A percentile compares a stretch with the other conserved stretches of the same genome.
Conservation (phyloP, 768 basidiomycete species). For the Vararia minispora region DNA sequence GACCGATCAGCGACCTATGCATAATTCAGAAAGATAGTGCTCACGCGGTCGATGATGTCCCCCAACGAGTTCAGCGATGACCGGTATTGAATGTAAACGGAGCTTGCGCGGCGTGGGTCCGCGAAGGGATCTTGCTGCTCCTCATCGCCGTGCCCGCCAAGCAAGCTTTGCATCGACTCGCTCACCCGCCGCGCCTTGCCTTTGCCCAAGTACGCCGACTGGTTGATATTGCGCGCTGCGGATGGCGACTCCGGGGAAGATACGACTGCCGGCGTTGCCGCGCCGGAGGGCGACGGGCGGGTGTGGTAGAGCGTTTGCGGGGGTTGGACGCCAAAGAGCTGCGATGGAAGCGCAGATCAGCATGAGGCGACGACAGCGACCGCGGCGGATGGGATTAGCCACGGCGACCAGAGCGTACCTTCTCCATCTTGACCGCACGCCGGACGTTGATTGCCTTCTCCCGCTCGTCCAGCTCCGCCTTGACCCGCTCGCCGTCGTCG, state of each 20-base stretch:
- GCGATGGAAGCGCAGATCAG: slow-evolving; percentile 4
- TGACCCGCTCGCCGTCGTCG: slow-evolving; percentile 49
- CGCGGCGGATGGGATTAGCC: slow-evolving; percentile 2
- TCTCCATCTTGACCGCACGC: slow-evolving; percentile 80
- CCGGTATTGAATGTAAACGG: slow-evolving; percentile 65
- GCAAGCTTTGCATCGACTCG: slow-evolving; percentile 46
- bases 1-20: slow-evolving; percentile 4
- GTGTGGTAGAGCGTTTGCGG: slow-evolving; percentile 74
- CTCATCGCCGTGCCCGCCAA: slow-evolving; percentile 18
- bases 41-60: slow-evolving; percentile 70
- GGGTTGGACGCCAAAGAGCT: slow-evolving; percentile 79
- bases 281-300: slow-evolving; percentile 31
- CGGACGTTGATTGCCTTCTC: slow-evolving; percentile 76
- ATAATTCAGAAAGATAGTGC: slow-evolving; percentile 18
- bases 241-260: slow-evolving; percentile 11
- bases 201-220: slow-evolving; percentile 33
- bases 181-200: slow-evolving; percentile 26
- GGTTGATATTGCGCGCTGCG: slow-evolving; percentile 31
- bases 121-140: slow-evolving; percentile 5
- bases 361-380: slow-evolving; percentile 3
- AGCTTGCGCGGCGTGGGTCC: slow-evolving; percentile 14
- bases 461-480: slow-evolving; percentile 56
- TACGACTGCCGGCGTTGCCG: slow-evolving; percentile 7
- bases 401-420: slow-evolving; percentile 32
- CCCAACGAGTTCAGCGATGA: slow-evolving; percentile 72